Evolutionary conservation across 2,329 filamentous ascomycete species (phyloP), one percentile per base, ranked within the genome.

Genomic region (Pseudohalonectria lignicola): DNA sequence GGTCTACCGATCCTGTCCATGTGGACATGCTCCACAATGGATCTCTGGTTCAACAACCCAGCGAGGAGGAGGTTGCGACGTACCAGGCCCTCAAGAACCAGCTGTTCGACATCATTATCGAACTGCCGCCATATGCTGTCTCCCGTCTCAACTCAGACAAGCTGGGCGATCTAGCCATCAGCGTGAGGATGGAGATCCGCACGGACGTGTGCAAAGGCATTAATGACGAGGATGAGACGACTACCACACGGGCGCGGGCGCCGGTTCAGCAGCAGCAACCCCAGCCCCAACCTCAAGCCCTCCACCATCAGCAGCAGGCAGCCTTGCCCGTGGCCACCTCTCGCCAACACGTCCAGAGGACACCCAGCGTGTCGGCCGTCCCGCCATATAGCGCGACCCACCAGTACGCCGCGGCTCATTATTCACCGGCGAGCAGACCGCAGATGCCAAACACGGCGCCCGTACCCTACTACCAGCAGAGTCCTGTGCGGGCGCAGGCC

Each of bases 71-170:
- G 50, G 61, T 64, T 41, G 55, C 62, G 12, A 74, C 71, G 0
- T 94, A 93, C 53, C 71, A 86, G 45, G 71, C 79, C 19, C 67
- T 94, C 37, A 86, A 82, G 53, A 73, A 79, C 4, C 85, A 88
- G 52, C 64, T 94, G 16, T 66, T 76, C 1, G 63, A 87, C 21
- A 76, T 94, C 44, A 73, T 94, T 43, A 71, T 81, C 46, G 76
- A 73, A 29, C 62, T 94, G 10, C 87, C 87, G 2, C 87, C 87
- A 1, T 92, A 86, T 53, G 84, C 83, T 1, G 82, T 94, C 18
- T 80, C 87, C 5, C 90, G 92, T 51, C 65, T 94, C 43, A 81
- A 93, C 49, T 86, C 86, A 9, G 82, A 93, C 53, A 83, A 87
- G 55, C 62, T 94, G n/a, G 81, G 80, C 21, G 83, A 87, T 41